Conservation (phyloP, 306 rosid genomes). For the Oemleria cerasiformis region DNA sequence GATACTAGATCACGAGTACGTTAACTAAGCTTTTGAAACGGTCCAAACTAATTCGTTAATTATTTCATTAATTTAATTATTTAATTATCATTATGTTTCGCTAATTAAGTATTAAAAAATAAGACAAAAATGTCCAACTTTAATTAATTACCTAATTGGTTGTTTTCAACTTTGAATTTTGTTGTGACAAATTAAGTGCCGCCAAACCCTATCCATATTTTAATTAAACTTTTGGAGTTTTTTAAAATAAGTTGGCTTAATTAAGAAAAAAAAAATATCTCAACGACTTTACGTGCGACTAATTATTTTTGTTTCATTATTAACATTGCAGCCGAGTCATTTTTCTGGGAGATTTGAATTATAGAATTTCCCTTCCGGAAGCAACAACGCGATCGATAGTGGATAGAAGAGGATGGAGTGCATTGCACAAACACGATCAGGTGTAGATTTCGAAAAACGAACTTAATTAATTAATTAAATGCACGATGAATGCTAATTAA, state of each 20-base stretch:
- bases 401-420: slow-evolving; percentile 52
- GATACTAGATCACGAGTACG: slow-evolving; percentile 80
- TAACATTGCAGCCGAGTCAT: slow-evolving; percentile 59
- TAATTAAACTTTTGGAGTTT: neutral
- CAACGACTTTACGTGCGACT: neutral
- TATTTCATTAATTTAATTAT: neutral
- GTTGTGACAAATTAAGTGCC: slow-evolving; percentile 36
- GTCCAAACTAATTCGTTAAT: slow-evolving; percentile 23
- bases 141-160: slow-evolving; percentile 22
- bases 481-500: no score
- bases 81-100: slow-evolving; percentile 10
- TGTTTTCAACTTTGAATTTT: slow-evolving; percentile 39
- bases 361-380: slow-evolving; percentile 77
- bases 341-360: slow-evolving; percentile 86
- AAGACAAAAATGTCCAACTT: slow-evolving; percentile 24
- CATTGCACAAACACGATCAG: slow-evolving; percentile 75
- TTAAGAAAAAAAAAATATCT: neutral
- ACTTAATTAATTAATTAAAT: no score
- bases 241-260: slow-evolving; percentile 21
- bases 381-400: slow-evolving; percentile 59
- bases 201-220: slow-evolving; percentile 30
- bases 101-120: slow-evolving; percentile 14
- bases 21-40: slow-evolving; percentile 23
- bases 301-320: neutral
- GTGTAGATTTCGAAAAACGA: slow-evolving; percentile 16